Percentiles rank a stretch among this genome's conserved stretches.
These are phyloP conservation scores for Hemileccinum rubropunctum DNA, from an alignment of 768 basidiomycete genomes.

Conservation along the genomic window DNA sequence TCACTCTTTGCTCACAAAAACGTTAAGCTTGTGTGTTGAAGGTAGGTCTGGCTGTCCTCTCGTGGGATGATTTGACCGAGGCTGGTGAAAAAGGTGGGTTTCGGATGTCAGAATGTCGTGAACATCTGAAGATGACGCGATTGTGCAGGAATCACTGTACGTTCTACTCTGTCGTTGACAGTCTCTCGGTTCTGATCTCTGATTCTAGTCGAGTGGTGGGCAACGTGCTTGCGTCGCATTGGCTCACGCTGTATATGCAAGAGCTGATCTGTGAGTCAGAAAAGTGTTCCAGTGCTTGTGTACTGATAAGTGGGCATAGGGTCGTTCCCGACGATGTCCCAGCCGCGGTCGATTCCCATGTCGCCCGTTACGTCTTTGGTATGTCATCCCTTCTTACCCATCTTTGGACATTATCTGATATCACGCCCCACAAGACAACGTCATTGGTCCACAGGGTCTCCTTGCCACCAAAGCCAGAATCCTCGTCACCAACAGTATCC, in stretches of 20 bases:
- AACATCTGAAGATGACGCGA: not conserved
- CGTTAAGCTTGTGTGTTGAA: constrained; percentile 75
- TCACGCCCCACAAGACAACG: constrained; percentile 51
- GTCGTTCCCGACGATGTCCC: constrained; percentile 88
- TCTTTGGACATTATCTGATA: not conserved
- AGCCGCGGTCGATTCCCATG: constrained; percentile 83
- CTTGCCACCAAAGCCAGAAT: constrained; percentile 82
- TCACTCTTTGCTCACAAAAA: not conserved
- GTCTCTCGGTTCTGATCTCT: constrained; percentile 13
- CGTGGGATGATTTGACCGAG: constrained; percentile 80
- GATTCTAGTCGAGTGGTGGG: constrained; percentile 67
- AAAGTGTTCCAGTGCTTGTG: not conserved
- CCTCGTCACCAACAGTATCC: constrained; percentile 82
- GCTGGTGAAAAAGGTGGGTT: constrained; percentile 78
- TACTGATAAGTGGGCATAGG: constrained; percentile 30
- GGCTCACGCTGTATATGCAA: constrained; percentile 87
- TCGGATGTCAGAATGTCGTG: not conserved
- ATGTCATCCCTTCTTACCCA: not conserved
- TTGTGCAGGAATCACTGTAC: constrained; percentile 53
- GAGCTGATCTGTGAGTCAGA: constrained; percentile 74
- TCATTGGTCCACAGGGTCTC: constrained; percentile 82
- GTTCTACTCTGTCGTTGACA: constrained; percentile 14
- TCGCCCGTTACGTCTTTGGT: constrained; percentile 85
- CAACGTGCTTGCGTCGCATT: constrained; percentile 81
- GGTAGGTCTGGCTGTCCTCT: constrained; percentile 75